phyloP scores from a whole-genome alignment of 2,329 filamentous ascomycete genomes.

The Nemania diffusa region DNA sequence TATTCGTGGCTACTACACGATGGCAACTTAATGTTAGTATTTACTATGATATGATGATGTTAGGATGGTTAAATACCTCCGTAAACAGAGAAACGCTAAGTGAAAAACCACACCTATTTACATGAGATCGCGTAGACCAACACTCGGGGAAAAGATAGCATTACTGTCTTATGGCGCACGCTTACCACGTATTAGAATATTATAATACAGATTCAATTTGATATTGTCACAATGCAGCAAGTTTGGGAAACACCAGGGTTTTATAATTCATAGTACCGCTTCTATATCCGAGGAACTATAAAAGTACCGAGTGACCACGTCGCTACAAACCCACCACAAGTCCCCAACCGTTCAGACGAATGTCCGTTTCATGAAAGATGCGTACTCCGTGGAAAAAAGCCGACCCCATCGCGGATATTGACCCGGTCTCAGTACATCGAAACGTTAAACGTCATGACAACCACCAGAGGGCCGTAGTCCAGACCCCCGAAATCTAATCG shows the following conservation, averaged over 20 bases:
- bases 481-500: constrained; percentile 47
- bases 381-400: constrained; percentile 40
- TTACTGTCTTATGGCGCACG: neutral
- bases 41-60: too few species aligned
- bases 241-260: constrained; percentile 19
- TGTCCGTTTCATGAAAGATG: constrained; percentile 46
- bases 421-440: constrained; percentile 38
- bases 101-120: too few species aligned
- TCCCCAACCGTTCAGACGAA: constrained; percentile 40
- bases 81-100: too few species aligned
- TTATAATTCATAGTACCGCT: constrained; percentile 38
- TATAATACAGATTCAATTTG: neutral
- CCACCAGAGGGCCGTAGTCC: constrained; percentile 41
- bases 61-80: too few species aligned
- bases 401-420: constrained; percentile 35
- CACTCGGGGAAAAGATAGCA: neutral
- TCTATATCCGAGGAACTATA: constrained; percentile 40
- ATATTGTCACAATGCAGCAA: neutral
- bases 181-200: neutral
- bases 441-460: constrained; percentile 47
- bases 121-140: too few species aligned
- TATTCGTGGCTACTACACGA: too few species aligned
- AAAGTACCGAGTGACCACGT: constrained; percentile 39
- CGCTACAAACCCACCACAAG: constrained; percentile 37
- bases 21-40: too few species aligned